A percentile compares a stretch with the other conserved stretches of the same genome.
phyloP scores from a whole-genome alignment of 2,329 filamentous ascomycete species.

The Ophiostoma piceae region DNA sequence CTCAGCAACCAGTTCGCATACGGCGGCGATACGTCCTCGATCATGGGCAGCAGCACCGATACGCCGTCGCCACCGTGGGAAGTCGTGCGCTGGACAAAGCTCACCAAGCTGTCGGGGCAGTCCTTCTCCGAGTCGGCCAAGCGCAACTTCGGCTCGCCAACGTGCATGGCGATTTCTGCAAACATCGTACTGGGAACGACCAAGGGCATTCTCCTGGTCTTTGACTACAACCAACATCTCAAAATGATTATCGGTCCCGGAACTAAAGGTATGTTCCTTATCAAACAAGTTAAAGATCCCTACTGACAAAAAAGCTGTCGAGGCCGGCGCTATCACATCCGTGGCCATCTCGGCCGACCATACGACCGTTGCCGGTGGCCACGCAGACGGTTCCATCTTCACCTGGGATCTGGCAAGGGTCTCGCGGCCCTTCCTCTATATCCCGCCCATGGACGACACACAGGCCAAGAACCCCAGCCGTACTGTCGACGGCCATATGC shows the following conservation, averaged over 20 bases:
- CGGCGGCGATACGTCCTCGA: conserved; percentile 1
- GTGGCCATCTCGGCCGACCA: conserved; percentile 91
- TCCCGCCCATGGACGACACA: conserved; percentile 66
- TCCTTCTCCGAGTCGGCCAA: conserved; percentile 88
- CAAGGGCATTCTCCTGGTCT: conserved; percentile 89
- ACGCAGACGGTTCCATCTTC: conserved; percentile 86
- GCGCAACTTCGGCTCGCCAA: conserved; percentile 86
- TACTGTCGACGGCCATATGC: conserved; percentile 75
- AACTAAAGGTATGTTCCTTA: conserved; percentile 63
- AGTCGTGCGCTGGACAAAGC: conserved; percentile 89
- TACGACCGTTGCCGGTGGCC: conserved; percentile 82
- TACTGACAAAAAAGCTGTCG: conserved; percentile 60
- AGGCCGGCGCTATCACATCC: conserved; percentile 81
- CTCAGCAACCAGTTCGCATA: conserved; percentile 50
- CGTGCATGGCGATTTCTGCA: conserved; percentile 81
- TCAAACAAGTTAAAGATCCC: no score
- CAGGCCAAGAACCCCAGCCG: conserved; percentile 53
- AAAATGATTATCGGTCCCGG: conserved; percentile 91
- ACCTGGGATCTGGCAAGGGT: conserved; percentile 87
- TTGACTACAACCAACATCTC: conserved; percentile 94
- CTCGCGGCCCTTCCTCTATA: conserved; percentile 82
- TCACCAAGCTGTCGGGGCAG: conserved; percentile 83
- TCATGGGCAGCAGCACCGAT: conserved; percentile 15
- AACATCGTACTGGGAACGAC: conserved; percentile 84
- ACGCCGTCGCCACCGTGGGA: conserved; percentile 81